These are phyloP conservation scores for Gremmenia infestans DNA, from an alignment of 2,329 filamentous ascomycete genomes.

Conservation along the genomic window DNA sequence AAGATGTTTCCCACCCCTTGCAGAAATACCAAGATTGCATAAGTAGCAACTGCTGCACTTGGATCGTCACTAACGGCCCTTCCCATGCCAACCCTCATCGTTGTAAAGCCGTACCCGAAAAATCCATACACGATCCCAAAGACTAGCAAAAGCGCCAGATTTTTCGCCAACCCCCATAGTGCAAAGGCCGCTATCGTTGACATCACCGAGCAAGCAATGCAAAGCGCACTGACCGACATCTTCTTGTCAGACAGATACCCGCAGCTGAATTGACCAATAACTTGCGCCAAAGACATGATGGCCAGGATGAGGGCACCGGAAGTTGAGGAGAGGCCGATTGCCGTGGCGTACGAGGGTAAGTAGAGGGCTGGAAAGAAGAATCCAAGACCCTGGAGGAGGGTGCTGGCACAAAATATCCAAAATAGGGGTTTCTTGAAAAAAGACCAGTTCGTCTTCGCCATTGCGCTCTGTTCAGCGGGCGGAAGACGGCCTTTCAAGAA, in stretches of 20 bases:
- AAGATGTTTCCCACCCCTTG: constrained; percentile 32
- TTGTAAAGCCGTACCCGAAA: constrained; percentile 47
- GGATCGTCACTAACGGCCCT: constrained; percentile 29
- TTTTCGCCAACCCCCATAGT: constrained; percentile 47
- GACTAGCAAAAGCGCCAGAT: constrained; percentile 39
- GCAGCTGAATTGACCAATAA: constrained; percentile 45
- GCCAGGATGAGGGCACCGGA: constrained; percentile 56
- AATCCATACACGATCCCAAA: constrained; percentile 52
- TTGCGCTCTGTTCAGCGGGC: constrained; percentile 23
- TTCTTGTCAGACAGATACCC: constrained; percentile 46
- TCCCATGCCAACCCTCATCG: constrained; percentile 41
- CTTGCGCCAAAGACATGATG: constrained; percentile 45
- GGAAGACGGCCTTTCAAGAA: constrained; percentile 53
- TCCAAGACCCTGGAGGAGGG: constrained; percentile 42
- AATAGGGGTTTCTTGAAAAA: constrained; percentile 43
- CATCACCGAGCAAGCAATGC: constrained; percentile 39
- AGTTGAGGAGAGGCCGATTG: constrained; percentile 58
- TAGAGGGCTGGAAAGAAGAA: constrained; percentile 47
- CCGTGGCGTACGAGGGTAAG: constrained; percentile 62
- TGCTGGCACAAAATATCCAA: constrained; percentile 43
- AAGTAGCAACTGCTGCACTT: constrained; percentile 25
- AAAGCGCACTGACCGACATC: constrained; percentile 35
- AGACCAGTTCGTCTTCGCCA: constrained; percentile 37
- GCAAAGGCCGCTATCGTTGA: constrained; percentile 44
- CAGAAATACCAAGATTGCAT: constrained; percentile 27